phyloP scores from a whole-genome alignment of 345 rosid genomes.

The Citrus unshiu region DNA sequence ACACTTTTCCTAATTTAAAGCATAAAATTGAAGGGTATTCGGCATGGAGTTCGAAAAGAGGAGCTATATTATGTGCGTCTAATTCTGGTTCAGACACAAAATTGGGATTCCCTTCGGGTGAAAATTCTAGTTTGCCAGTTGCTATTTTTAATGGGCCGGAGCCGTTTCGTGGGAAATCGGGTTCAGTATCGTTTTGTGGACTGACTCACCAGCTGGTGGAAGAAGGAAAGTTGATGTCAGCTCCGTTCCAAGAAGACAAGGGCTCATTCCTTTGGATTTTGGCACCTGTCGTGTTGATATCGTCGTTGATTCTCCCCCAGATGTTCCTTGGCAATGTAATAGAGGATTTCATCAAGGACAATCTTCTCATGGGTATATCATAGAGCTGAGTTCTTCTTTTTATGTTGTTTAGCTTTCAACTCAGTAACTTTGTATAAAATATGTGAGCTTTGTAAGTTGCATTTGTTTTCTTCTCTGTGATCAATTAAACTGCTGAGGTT shows the following conservation, averaged over 20 bases:
- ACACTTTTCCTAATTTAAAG: neutral
- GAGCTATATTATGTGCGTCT: slow-evolving; percentile 28
- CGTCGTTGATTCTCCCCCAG: slow-evolving; percentile 70
- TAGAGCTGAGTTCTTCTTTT: neutral
- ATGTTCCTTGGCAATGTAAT: slow-evolving; percentile 54
- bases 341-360: slow-evolving; percentile 50
- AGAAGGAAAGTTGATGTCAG: slow-evolving; percentile 61
- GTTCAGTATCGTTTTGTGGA: slow-evolving; percentile 76
- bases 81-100: slow-evolving; percentile 23
- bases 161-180: slow-evolving; percentile 71
- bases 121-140: slow-evolving; percentile 18
- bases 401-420: neutral
- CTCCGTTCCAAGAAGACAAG: slow-evolving; percentile 60
- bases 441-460: neutral
- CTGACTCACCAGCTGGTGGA: slow-evolving; percentile 71
- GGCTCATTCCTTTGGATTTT: slow-evolving; percentile 72
- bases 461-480: neutral
- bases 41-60: slow-evolving; percentile 23
- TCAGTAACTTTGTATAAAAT: neutral
- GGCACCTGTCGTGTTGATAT: slow-evolving; percentile 63
- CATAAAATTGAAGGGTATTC: neutral
- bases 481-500: neutral
- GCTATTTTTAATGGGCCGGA: slow-evolving; percentile 39
- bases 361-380: slow-evolving; percentile 38
- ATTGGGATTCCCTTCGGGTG: slow-evolving; percentile 11